phyloP scores from a whole-genome alignment of 2,329 filamentous ascomycete species.

The Colletotrichum sublineola region DNA sequence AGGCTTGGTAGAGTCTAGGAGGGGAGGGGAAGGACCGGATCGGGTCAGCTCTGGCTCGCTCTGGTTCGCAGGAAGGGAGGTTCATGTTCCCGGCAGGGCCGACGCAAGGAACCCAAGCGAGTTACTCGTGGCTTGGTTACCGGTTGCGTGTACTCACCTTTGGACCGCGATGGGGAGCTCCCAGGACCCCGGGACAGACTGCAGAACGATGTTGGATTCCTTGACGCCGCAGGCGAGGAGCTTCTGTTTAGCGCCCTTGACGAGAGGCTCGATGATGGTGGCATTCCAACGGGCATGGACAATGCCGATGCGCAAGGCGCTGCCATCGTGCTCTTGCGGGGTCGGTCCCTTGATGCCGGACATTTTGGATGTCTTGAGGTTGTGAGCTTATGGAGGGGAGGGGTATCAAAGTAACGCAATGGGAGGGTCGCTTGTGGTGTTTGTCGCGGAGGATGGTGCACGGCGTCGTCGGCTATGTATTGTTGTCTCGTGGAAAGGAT shows the following conservation, averaged over 20 bases:
- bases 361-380: constrained; percentile 53
- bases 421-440: constrained; percentile 1
- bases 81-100: not conserved
- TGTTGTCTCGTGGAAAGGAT: not conserved
- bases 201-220: constrained; percentile 87
- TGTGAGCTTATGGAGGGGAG: constrained; percentile 6
- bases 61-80: not conserved
- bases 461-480: not conserved
- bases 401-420: constrained; percentile 14
- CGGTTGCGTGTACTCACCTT: constrained; percentile 65
- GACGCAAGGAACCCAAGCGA: not conserved
- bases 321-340: constrained; percentile 73
- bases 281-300: constrained; percentile 97
- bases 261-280: constrained; percentile 86
- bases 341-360: constrained; percentile 69
- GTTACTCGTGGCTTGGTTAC: not conserved
- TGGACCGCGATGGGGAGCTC: constrained; percentile 93
- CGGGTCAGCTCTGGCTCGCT: constrained; percentile 8
- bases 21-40: not conserved
- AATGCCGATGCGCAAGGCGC: constrained; percentile 88
- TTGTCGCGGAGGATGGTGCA: not conserved
- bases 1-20: constrained; percentile 82
- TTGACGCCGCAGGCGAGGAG: constrained; percentile 84
- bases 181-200: constrained; percentile 94
- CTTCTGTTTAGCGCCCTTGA: constrained; percentile 83